Evolutionary conservation across 208 protist species (phyloP).

Genomic region (Naegleria lovaniensis): DNA sequence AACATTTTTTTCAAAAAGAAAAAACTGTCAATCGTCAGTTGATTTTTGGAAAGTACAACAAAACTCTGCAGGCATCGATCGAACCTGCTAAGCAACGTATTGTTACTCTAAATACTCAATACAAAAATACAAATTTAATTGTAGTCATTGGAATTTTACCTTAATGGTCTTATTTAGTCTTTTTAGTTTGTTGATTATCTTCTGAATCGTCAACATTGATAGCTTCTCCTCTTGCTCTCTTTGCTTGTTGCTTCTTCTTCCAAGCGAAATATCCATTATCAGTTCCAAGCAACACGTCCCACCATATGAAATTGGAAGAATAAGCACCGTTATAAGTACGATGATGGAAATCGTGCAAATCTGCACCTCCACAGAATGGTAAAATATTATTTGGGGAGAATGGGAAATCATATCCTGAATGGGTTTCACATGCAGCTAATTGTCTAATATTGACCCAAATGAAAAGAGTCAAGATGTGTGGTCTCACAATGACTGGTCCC

Average conservation of each 20-base stretch:
- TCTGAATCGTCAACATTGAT: not conserved
- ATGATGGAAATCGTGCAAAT: constrained; percentile 32
- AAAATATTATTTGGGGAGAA: constrained; percentile 4
- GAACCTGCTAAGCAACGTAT: too few species aligned
- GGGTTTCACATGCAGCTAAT: not conserved
- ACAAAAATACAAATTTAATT: too few species aligned
- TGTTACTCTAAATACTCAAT: too few species aligned
- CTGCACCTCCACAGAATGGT: constrained; percentile 22
- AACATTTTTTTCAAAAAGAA: too few species aligned
- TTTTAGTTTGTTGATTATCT: too few species aligned
- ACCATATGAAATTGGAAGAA: constrained; percentile 10
- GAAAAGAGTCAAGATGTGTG: not conserved
- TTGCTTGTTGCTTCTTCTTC: constrained; percentile 17
- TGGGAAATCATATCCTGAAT: constrained; percentile 31
- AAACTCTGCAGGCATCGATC: too few species aligned
- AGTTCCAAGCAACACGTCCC: constrained; percentile 20
- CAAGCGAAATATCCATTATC: not conserved
- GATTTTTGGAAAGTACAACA: too few species aligned
- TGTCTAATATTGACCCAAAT: constrained; percentile 32
- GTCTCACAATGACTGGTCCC: constrained; percentile 24
- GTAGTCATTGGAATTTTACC: too few species aligned
- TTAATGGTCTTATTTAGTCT: too few species aligned
- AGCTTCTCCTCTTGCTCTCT: not conserved
- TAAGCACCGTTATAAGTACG: constrained; percentile 7
- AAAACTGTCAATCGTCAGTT: too few species aligned